These are phyloP conservation scores for Fusarium guadeloupense DNA, from an alignment of 2,329 filamentous ascomycete species.

Conservation along the genomic window DNA sequence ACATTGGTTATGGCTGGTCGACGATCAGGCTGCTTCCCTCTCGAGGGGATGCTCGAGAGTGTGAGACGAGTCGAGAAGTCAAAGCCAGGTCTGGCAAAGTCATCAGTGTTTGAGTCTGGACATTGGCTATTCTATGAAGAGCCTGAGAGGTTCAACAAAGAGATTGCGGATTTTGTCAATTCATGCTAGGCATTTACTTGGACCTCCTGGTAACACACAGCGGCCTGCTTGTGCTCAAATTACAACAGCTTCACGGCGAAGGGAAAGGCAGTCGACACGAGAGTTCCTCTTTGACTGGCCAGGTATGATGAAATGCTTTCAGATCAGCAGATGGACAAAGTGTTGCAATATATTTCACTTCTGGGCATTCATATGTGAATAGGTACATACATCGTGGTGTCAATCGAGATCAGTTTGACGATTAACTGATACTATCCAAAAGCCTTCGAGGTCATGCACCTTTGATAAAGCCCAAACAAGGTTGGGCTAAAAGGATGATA, in stretches of 20 bases:
- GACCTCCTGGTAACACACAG: background rate
- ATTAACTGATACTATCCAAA: no score
- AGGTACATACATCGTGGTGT: no score
- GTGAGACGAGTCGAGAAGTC: constrained; percentile 35
- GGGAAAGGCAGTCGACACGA: no score
- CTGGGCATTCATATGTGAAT: no score
- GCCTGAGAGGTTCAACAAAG: constrained; percentile 39
- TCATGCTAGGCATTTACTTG: constrained; percentile 12
- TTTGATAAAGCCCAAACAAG: no score
- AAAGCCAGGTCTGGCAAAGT: constrained; percentile 30
- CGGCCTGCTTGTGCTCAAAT: background rate
- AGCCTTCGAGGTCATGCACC: background rate
- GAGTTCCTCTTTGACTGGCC: no score
- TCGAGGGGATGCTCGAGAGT: constrained; percentile 42
- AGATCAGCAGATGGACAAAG: no score
- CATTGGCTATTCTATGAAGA: constrained; percentile 45
- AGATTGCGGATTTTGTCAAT: constrained; percentile 36
- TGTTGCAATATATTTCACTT: no score
- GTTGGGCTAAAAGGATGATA: constrained; percentile 15
- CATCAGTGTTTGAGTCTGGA: constrained; percentile 39
- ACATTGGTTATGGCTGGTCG: constrained; percentile 42
- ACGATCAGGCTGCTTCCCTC: constrained; percentile 41
- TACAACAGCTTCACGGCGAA: background rate
- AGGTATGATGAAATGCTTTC: no score
- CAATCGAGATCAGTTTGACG: no score